Percentiles rank a stretch among this genome's conserved stretches.
Evolutionary conservation across 345 rosid genomes (phyloP).

Genomic region (Durio zibethinus): DNA sequence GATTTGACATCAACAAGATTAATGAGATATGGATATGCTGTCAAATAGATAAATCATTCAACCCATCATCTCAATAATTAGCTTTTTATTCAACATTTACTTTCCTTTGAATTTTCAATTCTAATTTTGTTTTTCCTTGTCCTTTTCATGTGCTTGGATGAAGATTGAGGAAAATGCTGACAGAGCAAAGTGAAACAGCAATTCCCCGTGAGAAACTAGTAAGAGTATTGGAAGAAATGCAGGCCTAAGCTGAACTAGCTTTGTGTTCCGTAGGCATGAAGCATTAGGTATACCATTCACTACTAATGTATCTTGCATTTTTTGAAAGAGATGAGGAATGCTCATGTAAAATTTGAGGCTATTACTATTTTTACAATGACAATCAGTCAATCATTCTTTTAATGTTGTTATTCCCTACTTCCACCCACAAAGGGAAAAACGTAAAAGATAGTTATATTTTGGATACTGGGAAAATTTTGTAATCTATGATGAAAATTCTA

Average conservation of each 20-base stretch:
- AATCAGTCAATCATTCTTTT: background rate
- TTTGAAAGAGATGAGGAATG: background rate
- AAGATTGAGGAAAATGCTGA: constrained; percentile 76
- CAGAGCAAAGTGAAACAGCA: constrained; percentile 41
- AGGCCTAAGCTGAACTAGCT: constrained; percentile 91
- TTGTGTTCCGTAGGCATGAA: constrained; percentile 82
- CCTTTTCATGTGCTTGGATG: constrained; percentile 17
- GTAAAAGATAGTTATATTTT: background rate
- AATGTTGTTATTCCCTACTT: background rate
- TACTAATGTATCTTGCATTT: background rate
- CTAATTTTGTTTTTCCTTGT: constrained; percentile 6
- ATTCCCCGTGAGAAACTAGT: constrained; percentile 60
- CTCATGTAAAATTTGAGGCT: background rate
- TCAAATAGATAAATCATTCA: background rate
- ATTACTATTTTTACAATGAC: background rate
- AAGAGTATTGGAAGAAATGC: constrained; percentile 83
- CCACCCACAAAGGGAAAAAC: background rate
- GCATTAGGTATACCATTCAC: constrained; percentile 24
- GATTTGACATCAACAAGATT: no score
- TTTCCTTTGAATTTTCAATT: background rate
- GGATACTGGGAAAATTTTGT: background rate
- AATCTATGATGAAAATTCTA: background rate
- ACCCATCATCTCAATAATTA: background rate
- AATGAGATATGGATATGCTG: background rate
- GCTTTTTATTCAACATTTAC: background rate